Evolutionary conservation across 2,329 filamentous ascomycete genomes (phyloP), one percentile per base, ranked within the genome.

Genomic region (Trichophyton verrucosum): DNA sequence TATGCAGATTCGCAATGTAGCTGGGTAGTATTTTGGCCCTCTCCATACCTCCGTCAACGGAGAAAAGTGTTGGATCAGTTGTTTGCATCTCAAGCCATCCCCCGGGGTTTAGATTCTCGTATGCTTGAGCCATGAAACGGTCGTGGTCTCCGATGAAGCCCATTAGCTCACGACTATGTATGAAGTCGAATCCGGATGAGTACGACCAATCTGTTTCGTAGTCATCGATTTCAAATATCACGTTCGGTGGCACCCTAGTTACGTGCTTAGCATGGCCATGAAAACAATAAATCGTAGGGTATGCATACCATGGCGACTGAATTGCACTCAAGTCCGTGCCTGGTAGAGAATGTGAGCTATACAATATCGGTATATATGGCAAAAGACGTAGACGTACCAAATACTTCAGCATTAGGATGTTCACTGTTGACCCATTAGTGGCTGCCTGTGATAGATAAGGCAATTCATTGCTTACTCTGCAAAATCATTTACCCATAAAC

Each of bases 81-180:
- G 67, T 75, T 65, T 80, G 77, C 44, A 80, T 68, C 63, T 82
- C 80, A 27, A 81, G 67, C 68, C 75, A 82, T 15, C 80, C 80
- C 3, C 78, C 79, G 0, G 78, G 78, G 59, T 74, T 75, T 7
- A 82, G 74, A 27, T 63, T 42, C 17, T 22, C 58, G 15, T 55
- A 46, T 5, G 76, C 73, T 60, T 76, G 75, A 15, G 61, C 13
- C 59, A 68, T 67, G 6, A 71, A 65, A 1, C 59, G 61, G 20
- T 47, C 56, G 17, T 64, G 68, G 42, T 70, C 64, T 8, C 61
- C 51, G 7, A 70, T 63, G 3, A 61, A 66, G 1, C 66, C 68
- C 53, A 63, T 61, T 1, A 70, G 60, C 9, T 61, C 61, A 4
- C 68, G 70, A 38, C 68, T 68, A 60, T 75, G 74, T 44, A 76